Base-by-base conservation (phyloP, 139 green algal species). In the Tetradesmus obliquus region DNA sequence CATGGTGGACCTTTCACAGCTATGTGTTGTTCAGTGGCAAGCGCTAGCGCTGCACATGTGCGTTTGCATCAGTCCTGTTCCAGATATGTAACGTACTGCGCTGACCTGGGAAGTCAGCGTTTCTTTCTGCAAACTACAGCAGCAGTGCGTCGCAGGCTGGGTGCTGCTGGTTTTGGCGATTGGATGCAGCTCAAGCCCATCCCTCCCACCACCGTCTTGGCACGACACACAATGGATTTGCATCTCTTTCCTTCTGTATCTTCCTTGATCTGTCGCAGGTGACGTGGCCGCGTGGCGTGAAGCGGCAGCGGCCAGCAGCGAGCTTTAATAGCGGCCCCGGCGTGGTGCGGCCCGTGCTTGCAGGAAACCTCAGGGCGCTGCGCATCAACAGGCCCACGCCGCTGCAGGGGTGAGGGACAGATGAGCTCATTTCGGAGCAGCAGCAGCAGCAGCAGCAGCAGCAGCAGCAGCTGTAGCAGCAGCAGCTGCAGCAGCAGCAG, bases 311-410 rank as follows among this genome's bases (percentile, higher is more conserved):
- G 5, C 22, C 57, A 45, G 76, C 87, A 51, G 87, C 51, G 19
- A 57, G 51, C n/a, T 86, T 91, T 58, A 86, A 87, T 45, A 45
- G 45, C 0, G 76, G 88, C 15, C 57, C 88, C 55, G 79, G 22
- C 2, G 54, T 6, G 13, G 74, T 86, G 45, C 55, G 57, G 15
- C 79, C 24, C 0, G 9, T 86, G 5, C 9, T 86, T 55, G 88
- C 88, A n/a, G 32, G 22, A 51, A 60, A 87, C 69, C 19, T 91
- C 55, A 82, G 55, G 51, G 60, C 58, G 51, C 53, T 32, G 6
- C 57, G 60, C 24, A 24, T 91, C 51, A 62, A 91, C 57, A 55
- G 88, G 58, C 88, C 88, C 9, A 91, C 88, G 24, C 88, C 88
- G 10, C 32, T 91, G 57, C 88, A 91, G 72, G 79, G 88, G 87